phyloP scores from a whole-genome alignment of 2,329 filamentous ascomycete species.

The Sporothrix curviconia region DNA sequence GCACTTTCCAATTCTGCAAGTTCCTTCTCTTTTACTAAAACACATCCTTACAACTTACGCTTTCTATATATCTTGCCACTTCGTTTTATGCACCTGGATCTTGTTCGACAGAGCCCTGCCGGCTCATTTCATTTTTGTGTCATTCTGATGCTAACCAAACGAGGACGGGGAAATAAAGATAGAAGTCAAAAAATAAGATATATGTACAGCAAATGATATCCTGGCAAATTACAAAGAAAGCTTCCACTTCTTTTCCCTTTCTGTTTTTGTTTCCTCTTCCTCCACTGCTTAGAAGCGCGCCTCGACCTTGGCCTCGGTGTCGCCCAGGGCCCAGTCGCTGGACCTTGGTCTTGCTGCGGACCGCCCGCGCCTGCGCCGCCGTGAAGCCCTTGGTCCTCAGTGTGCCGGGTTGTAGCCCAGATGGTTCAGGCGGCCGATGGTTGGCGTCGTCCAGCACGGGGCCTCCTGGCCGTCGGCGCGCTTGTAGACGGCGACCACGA shows the following conservation, averaged over 20 bases:
- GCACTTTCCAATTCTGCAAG: no score
- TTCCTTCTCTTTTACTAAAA: no score
- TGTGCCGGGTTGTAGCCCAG: constrained; percentile 89
- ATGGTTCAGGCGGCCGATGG: constrained; percentile 59
- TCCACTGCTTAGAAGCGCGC: constrained; percentile 25
- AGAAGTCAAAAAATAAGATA: neutral
- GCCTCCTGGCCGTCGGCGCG: constrained; percentile 69
- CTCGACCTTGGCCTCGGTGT: constrained; percentile 67
- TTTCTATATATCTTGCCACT: no score
- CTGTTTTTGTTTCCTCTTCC: neutral
- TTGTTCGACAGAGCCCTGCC: neutral
- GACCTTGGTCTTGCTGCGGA: constrained; percentile 60
- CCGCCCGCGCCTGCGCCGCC: constrained; percentile 60
- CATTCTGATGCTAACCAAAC: constrained; percentile 2
- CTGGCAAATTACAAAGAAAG: neutral
- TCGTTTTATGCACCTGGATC: no score
- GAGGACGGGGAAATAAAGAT: neutral
- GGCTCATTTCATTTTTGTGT: neutral
- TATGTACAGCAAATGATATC: constrained; percentile 2
- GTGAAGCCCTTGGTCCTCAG: constrained; percentile 87
- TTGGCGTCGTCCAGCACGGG: constrained; percentile 51
- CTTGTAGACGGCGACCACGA: constrained; percentile 83
- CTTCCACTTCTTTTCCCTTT: neutral
- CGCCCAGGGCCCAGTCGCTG: constrained; percentile 72
- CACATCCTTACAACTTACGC: no score